These are phyloP conservation scores for Sarcomyxa edulis DNA, from an alignment of 768 basidiomycete genomes.

Conservation along the genomic window DNA sequence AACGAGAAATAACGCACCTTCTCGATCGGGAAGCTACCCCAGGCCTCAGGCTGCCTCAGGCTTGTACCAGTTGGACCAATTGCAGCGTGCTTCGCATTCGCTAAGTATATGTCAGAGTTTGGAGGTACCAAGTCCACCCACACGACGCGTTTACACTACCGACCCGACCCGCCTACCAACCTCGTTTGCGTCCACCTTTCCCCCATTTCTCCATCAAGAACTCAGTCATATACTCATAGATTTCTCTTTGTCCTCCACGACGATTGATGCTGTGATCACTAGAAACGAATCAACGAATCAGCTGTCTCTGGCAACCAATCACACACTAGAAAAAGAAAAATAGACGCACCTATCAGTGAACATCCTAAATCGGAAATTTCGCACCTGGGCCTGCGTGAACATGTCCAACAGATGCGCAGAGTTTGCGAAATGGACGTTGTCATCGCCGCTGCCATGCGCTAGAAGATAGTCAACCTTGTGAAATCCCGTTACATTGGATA, in stretches of 20 bases:
- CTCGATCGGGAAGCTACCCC: too few relatives aligned
- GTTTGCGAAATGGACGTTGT: conserved; percentile 95
- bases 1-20: too few relatives aligned
- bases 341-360: conserved; percentile 85
- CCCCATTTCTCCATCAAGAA: conserved; percentile 95
- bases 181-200: conserved; percentile 63
- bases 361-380: conserved; percentile 85
- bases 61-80: too few relatives aligned
- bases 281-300: conserved; percentile 13
- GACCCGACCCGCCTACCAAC: conserved; percentile 42
- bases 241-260: conserved; percentile 76
- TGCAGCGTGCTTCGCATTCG: too few relatives aligned
- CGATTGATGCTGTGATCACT: conserved; percentile 78
- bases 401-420: conserved; percentile 90
- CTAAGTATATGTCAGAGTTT: too few relatives aligned
- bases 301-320: conserved; percentile 10
- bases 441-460: conserved; percentile 92
- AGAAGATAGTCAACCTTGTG: conserved; percentile 73
- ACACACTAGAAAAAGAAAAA: too few relatives aligned
- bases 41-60: too few relatives aligned
- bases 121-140: too few relatives aligned
- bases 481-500: conserved; percentile 88
- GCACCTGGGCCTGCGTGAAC: conserved; percentile 73
- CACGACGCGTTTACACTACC: too few relatives aligned
- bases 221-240: conserved; percentile 80